Base-by-base conservation (phyloP, 805 yeast genomes). In the Candida mattraensis region DNA sequence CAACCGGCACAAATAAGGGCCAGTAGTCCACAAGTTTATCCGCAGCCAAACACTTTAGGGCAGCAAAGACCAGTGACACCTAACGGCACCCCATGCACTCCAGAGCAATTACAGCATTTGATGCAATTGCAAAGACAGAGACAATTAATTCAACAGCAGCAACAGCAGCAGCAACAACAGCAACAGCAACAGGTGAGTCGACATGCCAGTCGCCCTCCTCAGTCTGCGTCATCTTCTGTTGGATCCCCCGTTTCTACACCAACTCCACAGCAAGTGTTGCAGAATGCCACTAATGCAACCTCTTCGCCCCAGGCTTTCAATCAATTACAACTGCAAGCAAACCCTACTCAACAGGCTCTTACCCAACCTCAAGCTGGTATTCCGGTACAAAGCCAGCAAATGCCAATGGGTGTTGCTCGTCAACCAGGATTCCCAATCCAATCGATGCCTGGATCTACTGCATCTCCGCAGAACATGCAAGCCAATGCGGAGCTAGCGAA, bases 21-120 rank as follows among this genome's bases (percentile, higher is more conserved):
- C 2, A 30, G 24, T 13, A 41, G 45, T 31, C 45, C 45, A 9
- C 46, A 41, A 17, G 18, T 33, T 8, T 45, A 44, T 29, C 32
- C 52, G 23, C 44, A 24, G 26, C 38, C 40, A 5, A 33, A 37
- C 24, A 33, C 45, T 11, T 13, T 28, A 17, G 30, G 32, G 13
- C 40, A 39, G 7, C 41, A 38, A n/a, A 18, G 68, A 22, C 67
- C 78, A 4, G 65, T 75, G 0, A 65, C 72, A 1, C 74, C 81
- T 7, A 73, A 74, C 50, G 80, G 80, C 3, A 67, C 76, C 0
- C 78, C 78, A 7, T 74, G 75, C 38, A 74, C 82, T 0, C 70
- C 72, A 7, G 84, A 78, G 40, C 86, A 79, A 46, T 56, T 78
- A 10, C 83, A 78, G 48, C 78, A 74, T 43, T 51, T 78, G 29